These are phyloP conservation scores for Solanum aculeatissimum DNA, from an alignment of 305 asterid species.

Conservation along the genomic window DNA sequence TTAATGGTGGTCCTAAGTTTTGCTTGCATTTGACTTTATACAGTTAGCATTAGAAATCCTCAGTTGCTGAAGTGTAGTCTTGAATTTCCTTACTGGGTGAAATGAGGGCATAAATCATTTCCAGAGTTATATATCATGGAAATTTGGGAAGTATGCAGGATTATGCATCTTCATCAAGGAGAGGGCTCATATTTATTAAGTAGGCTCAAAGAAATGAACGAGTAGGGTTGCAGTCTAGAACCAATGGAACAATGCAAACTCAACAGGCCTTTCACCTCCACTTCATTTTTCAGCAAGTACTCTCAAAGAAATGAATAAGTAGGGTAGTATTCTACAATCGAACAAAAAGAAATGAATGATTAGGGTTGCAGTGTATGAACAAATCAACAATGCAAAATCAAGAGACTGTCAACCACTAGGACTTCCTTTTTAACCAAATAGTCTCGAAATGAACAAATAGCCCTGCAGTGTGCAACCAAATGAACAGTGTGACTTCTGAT, in stretches of 20 bases:
- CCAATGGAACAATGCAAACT: background rate
- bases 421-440: background rate
- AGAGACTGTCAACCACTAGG: background rate
- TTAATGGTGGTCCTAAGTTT: background rate
- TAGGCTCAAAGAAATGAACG: background rate
- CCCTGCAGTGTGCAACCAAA: background rate
- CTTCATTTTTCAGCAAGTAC: background rate
- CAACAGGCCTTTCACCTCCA: background rate
- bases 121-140: background rate
- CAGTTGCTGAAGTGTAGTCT: background rate
- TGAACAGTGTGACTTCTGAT: background rate
- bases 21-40: background rate
- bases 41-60: background rate
- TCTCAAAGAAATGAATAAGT: background rate
- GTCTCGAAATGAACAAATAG: background rate
- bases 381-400: background rate
- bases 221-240: background rate
- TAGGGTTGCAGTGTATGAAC: background rate
- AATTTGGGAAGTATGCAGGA: background rate
- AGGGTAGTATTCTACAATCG: background rate
- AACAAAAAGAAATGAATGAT: background rate
- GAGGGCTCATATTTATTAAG: background rate
- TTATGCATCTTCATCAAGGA: background rate
- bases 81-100: background rate
- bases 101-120: background rate